Evolutionary conservation across 345 rosid genomes (phyloP), one percentile per base, ranked within the genome.

Genomic region (Camelina neglecta): DNA sequence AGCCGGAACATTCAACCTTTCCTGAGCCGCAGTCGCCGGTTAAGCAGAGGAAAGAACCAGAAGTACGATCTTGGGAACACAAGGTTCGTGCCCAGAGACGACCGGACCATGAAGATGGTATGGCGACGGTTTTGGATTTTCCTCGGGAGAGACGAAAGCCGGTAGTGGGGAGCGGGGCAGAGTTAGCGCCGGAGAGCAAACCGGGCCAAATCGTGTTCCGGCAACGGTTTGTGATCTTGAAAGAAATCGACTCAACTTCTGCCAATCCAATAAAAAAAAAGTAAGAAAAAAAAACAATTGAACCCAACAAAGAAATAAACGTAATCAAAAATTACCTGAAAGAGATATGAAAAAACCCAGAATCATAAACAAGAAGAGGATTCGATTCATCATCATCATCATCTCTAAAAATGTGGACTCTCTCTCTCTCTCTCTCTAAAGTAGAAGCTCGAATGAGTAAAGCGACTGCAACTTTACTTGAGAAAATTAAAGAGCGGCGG

Each of bases 1-100:
- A 48, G 3, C 97, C 96, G 21, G 80, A 58, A 79, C 95, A 94
- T 59, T 90, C 89, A 1, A 90, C 48, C 23, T 75, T 80, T 2
- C 86, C 93, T 44, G 96, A 87, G 44, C 92, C 97, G 26, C 98
- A 94, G 21, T 94, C 97, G n/a, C 75, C 97, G 29, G 92, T 92
- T 1, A 77, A 60, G 78, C 97, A 94, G 50, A 84, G 44, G 82
- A 90, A 92, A 26, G 86, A 83, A 0, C 83, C 76, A 18, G 84
- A 59, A 7, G 5, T 42, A 1, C 80, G 73, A 39, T 88, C 86
- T 11, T 18, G 79, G 23, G 79, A 48, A 59, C 99, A 90, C 60
- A 78, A 75, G 41, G 89, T 80, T 71, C 99, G 73, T 16, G 80
- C 97, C 99, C 98, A 94, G 67, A 92, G 67, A 62, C 97, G 92